phyloP scores from a whole-genome alignment of 2,329 filamentous ascomycete species.

The Cordyceps fumosorosea region DNA sequence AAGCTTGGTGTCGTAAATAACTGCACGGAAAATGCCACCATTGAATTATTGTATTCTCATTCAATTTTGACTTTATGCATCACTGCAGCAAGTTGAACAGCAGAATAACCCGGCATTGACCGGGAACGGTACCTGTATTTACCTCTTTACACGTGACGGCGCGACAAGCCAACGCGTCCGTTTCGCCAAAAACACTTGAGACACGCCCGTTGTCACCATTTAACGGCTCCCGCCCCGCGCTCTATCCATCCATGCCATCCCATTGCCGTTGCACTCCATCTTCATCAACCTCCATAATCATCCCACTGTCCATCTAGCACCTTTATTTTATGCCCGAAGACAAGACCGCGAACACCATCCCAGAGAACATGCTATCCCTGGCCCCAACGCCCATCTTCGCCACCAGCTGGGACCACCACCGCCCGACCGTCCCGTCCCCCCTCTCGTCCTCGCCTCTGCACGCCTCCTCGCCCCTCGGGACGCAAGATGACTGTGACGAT shows the following conservation, averaged over 20 bases:
- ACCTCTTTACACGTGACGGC: conserved; percentile 25
- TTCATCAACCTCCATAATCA: neutral
- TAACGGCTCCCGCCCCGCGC: neutral
- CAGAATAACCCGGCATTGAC: neutral
- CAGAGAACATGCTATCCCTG: conserved; percentile 34
- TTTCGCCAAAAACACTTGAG: neutral
- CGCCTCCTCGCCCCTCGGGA: conserved; percentile 41
- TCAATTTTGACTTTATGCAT: neutral
- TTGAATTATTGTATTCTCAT: too few relatives aligned
- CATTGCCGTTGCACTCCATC: neutral
- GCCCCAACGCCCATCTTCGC: conserved; percentile 37
- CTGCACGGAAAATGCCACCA: too few relatives aligned
- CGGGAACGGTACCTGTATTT: neutral
- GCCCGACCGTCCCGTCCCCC: conserved; percentile 46
- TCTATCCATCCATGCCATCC: neutral
- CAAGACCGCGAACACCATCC: conserved; percentile 14
- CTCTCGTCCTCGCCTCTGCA: conserved; percentile 54
- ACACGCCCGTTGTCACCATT: neutral
- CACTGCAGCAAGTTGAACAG: neutral
- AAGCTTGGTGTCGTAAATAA: too few relatives aligned
- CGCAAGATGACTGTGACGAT: conserved; percentile 26
- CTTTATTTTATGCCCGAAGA: conserved; percentile 29
- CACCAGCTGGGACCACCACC: conserved; percentile 35
- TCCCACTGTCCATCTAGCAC: neutral
- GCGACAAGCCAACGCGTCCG: conserved; percentile 17